Percentiles rank a stretch among this genome's conserved stretches.
Evolutionary conservation across 2,329 filamentous ascomycete species (phyloP).

Genomic region (Scedosporium dehoogii): DNA sequence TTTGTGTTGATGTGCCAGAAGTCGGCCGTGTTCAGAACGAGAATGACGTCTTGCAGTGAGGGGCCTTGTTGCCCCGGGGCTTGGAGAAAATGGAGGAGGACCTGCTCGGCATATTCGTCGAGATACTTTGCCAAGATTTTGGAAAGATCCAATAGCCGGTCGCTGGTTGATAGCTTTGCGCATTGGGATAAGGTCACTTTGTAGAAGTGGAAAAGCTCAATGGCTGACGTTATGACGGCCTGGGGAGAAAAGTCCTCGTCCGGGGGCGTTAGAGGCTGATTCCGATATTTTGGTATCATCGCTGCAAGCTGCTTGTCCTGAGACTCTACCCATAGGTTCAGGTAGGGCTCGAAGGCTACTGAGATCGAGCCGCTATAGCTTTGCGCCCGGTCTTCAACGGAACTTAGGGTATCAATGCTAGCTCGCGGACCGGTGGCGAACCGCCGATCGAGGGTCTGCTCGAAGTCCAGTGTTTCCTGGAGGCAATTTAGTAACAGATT

Average conservation of each 20-base stretch:
- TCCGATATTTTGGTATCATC: constrained; percentile 81
- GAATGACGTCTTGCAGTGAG: constrained; percentile 61
- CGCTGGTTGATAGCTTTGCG: constrained; percentile 89
- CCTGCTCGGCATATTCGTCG: constrained; percentile 90
- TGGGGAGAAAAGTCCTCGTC: constrained; percentile 92
- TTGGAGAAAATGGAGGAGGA: constrained; percentile 64
- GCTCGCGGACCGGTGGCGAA: constrained; percentile 66
- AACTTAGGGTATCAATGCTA: constrained; percentile 84
- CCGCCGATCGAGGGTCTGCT: constrained; percentile 77
- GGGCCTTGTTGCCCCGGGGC: constrained; percentile 42
- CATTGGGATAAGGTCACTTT: constrained; percentile 88
- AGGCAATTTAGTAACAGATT: constrained; percentile 80
- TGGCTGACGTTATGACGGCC: constrained; percentile 84
- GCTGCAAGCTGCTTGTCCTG: constrained; percentile 80
- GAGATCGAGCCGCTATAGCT: constrained; percentile 88
- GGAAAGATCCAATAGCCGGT: constrained; percentile 73
- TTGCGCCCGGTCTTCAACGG: constrained; percentile 62
- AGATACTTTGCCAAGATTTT: constrained; percentile 84
- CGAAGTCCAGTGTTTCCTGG: constrained; percentile 94
- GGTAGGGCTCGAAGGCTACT: constrained; percentile 91
- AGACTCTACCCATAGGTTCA: constrained; percentile 94
- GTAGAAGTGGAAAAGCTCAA: constrained; percentile 96
- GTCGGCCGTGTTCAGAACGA: constrained; percentile 92
- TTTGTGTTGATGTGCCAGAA: constrained; percentile 93
- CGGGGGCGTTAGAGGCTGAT: constrained; percentile 64